These are phyloP conservation scores for Fistulifera pelliculosa DNA, from an alignment of 108 stramenopile species.

Conservation along the genomic window DNA sequence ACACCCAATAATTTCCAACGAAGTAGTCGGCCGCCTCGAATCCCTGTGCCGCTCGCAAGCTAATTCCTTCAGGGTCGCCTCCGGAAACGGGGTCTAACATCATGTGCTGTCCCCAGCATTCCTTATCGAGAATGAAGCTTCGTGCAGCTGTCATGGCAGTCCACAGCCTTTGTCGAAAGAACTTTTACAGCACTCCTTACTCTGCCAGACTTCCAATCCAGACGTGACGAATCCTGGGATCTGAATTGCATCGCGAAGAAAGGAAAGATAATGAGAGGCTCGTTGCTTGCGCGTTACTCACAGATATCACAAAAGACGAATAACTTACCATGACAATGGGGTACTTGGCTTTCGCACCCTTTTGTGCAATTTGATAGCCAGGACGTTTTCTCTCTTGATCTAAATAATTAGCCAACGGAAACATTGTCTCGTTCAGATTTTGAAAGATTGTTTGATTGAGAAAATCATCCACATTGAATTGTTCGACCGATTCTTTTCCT, in stretches of 20 bases:
- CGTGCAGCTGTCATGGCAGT: constrained; percentile 57
- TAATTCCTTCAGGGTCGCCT: constrained; percentile 59
- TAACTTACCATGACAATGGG: constrained; percentile 80
- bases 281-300: no score
- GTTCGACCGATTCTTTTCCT: no score
- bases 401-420: background rate
- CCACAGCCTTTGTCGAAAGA: constrained; percentile 85
- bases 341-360: constrained; percentile 61
- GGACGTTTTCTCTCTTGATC: constrained; percentile 22
- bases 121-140: constrained; percentile 54
- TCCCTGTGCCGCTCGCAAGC: constrained; percentile 71
- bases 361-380: constrained; percentile 38
- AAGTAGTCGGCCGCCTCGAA: constrained; percentile 85
- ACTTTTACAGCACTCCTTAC: constrained; percentile 52
- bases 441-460: constrained; percentile 14
- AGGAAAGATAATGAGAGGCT: no score
- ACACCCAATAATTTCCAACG: constrained; percentile 56
- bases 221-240: constrained; percentile 84
- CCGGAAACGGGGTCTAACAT: constrained; percentile 70
- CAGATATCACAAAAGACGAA: no score
- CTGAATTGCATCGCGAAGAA: no score
- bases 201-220: constrained; percentile 78
- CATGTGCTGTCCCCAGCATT: constrained; percentile 78
- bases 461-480: no score
- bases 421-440: constrained; percentile 6